Conservation (phyloP, 1,139 yeast genomes). For the Yamadazyma pseudoaaseri region DNA sequence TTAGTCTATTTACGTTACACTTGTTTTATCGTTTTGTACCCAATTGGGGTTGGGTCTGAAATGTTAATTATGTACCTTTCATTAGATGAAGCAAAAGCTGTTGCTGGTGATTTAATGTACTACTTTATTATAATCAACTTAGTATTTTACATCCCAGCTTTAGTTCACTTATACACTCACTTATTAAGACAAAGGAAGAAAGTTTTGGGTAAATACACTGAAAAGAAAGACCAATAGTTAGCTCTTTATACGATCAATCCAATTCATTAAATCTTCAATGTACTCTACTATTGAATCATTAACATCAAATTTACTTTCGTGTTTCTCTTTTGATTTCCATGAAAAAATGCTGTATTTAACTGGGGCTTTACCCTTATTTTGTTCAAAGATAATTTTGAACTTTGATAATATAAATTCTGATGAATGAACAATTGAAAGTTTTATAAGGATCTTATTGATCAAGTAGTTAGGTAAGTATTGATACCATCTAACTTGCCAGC, state of each 20-base stretch:
- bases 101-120: constrained; percentile 53
- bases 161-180: constrained; percentile 79
- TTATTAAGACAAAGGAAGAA: constrained; percentile 86
- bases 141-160: constrained; percentile 78
- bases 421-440: constrained; percentile 32
- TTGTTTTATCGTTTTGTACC: constrained; percentile 79
- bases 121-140: constrained; percentile 56
- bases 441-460: constrained; percentile 27
- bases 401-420: constrained; percentile 30
- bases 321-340: constrained; percentile 11
- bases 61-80: constrained; percentile 67
- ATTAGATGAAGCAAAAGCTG: constrained; percentile 56
- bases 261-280: constrained; percentile 27
- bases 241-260: constrained; percentile 24
- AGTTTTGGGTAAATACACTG: constrained; percentile 44
- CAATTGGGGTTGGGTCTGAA: constrained; percentile 89
- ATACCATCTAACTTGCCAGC: constrained; percentile 47
- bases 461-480: constrained; percentile 35
- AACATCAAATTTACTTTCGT: constrained; percentile 25
- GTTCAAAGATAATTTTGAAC: constrained; percentile 35
- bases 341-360: constrained; percentile 11
- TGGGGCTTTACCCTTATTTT: constrained; percentile 21
- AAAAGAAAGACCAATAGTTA: constrained; percentile 8
- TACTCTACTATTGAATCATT: constrained; percentile 37
- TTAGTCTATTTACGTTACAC: constrained; percentile 80